Conservation (phyloP, 768 basidiomycete genomes). For the Tylopilus sp. region DNA sequence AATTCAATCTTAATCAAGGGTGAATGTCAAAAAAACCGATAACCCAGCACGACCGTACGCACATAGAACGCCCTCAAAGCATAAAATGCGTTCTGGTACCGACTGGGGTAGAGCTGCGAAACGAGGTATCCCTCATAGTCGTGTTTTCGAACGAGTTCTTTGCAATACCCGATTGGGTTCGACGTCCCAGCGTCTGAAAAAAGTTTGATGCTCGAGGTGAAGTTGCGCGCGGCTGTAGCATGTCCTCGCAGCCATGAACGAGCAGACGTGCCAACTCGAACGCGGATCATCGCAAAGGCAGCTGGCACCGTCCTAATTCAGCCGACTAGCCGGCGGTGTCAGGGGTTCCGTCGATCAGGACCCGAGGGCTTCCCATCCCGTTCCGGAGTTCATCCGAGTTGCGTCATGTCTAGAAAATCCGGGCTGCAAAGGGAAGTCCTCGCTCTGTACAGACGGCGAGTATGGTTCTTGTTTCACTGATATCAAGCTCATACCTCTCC, state of each 20-base stretch:
- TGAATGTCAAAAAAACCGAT: constrained; percentile 6
- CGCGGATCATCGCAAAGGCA: constrained; percentile 18
- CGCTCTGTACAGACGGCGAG: constrained; percentile 53
- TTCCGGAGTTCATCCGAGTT: no score
- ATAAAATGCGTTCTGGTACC: constrained; percentile 63
- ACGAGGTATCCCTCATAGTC: constrained; percentile 80
- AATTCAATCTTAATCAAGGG: constrained; percentile 61
- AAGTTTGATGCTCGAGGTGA: constrained; percentile 10
- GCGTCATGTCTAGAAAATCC: constrained; percentile 29
- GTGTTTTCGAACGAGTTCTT: constrained; percentile 64
- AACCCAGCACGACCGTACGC: constrained; percentile 31
- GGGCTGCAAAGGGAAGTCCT: constrained; percentile 54
- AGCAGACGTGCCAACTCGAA: constrained; percentile 1
- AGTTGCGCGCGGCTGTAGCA: constrained; percentile 4
- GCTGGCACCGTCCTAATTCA: neutral
- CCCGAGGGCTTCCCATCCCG: neutral
- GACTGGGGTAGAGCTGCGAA: constrained; percentile 68
- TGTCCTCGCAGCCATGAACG: constrained; percentile 10
- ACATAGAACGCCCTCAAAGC: constrained; percentile 84
- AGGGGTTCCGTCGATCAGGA: constrained; percentile 10
- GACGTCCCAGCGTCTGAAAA: constrained; percentile 20
- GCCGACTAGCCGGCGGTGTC: constrained; percentile 23
- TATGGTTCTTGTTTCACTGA: neutral
- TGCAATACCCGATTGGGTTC: constrained; percentile 63
- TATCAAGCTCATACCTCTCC: constrained; percentile 5